Conservation (phyloP, 129 eudicot genomes). For the Saposhnikovia divaricata region DNA sequence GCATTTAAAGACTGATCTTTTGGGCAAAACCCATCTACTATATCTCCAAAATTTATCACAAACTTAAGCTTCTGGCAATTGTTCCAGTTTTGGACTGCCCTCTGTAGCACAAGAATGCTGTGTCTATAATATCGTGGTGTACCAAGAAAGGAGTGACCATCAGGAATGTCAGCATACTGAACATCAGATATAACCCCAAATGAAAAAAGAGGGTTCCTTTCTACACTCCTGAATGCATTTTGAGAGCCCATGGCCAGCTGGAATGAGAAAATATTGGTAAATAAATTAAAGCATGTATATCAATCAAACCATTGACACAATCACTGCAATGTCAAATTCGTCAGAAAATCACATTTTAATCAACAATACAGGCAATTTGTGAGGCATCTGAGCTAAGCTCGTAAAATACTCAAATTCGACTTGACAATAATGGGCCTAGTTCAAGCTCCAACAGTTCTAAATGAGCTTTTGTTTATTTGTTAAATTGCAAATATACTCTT, state of each 20-base stretch:
- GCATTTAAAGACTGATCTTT: conserved; percentile 64
- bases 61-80: conserved; percentile 45
- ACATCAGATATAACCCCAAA: conserved; percentile 96
- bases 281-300: neutral
- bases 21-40: conserved; percentile 85
- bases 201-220: conserved; percentile 67
- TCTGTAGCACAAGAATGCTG: conserved; percentile 67
- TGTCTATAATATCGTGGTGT: conserved; percentile 86
- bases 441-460: neutral
- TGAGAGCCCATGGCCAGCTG: conserved; percentile 36
- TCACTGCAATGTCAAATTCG: neutral
- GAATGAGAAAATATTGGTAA: neutral
- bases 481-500: neutral
- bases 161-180: conserved; percentile 94
- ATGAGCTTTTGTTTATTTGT: too few relatives aligned
- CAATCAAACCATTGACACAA: neutral
- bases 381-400: neutral
- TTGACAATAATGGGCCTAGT: neutral
- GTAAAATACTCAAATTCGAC: neutral
- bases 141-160: conserved; percentile 74
- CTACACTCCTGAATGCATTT: conserved; percentile 36
- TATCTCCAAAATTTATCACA: conserved; percentile 74
- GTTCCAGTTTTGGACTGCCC: conserved; percentile 70
- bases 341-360: neutral
- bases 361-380: neutral